Percentiles rank a stretch among this genome's conserved stretches.
Evolutionary conservation across 176 grass and related monocot genomes (phyloP).

Genomic region (Oryza officinalis): DNA sequence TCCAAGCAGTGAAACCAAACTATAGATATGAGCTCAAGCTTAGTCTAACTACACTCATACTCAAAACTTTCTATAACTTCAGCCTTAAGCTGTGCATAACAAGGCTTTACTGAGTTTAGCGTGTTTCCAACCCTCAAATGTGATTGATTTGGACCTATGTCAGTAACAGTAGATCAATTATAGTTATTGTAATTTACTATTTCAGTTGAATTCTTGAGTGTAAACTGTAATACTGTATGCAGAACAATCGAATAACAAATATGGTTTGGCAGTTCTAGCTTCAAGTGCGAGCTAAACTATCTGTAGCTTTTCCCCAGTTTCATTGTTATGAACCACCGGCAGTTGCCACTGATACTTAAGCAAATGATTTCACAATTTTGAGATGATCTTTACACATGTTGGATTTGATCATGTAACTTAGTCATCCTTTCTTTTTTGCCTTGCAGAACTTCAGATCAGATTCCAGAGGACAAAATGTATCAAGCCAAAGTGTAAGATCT

Average conservation of each 20-base stretch:
- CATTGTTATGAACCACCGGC: slow-evolving; percentile 12
- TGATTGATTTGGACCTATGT: slow-evolving; percentile 5
- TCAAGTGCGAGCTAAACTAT: background rate
- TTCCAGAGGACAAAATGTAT: slow-evolving; percentile 77
- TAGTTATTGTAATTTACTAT: background rate
- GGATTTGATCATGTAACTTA: slow-evolving; percentile 21
- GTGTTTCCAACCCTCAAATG: background rate
- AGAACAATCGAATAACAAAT: background rate
- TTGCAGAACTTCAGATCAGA: slow-evolving; percentile 83
- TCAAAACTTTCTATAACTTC: background rate
- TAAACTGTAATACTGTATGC: background rate
- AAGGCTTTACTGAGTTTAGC: background rate
- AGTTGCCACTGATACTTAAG: slow-evolving; percentile 11
- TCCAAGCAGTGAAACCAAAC: background rate
- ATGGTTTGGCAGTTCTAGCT: slow-evolving; percentile 7
- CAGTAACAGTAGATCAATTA: slow-evolving; percentile 12
- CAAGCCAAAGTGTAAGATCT: slow-evolving; percentile 71
- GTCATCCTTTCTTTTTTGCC: slow-evolving; percentile 12
- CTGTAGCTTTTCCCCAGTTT: slow-evolving; percentile 12
- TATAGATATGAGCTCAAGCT: slow-evolving; percentile 2
- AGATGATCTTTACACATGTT: slow-evolving; percentile 22
- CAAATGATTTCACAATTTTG: slow-evolving; percentile 26
- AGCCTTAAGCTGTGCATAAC: background rate
- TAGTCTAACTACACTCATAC: background rate
- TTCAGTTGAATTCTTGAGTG: background rate